phyloP scores from a whole-genome alignment of 805 yeast genomes.

The Pichia cephalocereana region DNA sequence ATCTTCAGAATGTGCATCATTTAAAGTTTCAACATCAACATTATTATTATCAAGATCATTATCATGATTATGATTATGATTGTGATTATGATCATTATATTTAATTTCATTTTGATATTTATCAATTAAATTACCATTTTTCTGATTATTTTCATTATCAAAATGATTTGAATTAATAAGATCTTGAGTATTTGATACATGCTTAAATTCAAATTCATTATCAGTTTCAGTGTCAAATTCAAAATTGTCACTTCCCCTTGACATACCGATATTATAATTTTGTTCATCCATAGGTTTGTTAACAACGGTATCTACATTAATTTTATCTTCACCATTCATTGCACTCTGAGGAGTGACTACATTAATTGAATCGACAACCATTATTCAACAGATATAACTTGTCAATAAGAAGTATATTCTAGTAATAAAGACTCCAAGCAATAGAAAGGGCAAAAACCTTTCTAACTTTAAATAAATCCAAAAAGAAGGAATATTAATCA shows the following conservation, averaged over 20 bases:
- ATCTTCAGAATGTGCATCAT: slow-evolving; percentile 5
- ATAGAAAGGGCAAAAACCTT: background rate
- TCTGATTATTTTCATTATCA: background rate
- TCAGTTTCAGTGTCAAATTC: background rate
- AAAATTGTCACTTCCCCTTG: background rate
- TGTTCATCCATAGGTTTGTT: background rate
- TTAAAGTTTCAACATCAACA: background rate
- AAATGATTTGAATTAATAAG: slow-evolving; percentile 3
- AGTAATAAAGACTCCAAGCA: too few relatives aligned
- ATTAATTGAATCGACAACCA: slow-evolving; percentile 2
- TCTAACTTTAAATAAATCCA: background rate
- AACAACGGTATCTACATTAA: background rate
- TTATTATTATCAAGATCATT: background rate
- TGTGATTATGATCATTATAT: background rate
- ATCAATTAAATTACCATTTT: background rate
- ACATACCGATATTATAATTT: background rate
- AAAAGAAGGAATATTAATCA: too few relatives aligned
- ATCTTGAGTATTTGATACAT: slow-evolving; percentile 4
- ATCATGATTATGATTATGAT: background rate
- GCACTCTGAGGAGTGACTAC: slow-evolving; percentile 4
- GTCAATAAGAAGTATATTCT: too few relatives aligned
- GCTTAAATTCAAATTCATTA: background rate
- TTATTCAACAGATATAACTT: background rate
- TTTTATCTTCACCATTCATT: background rate
- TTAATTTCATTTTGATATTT: too few relatives aligned